Percentiles rank a stretch among this genome's conserved stretches.
Conservation (phyloP, 495 filamentous ascomycete genomes). For the Aspergillus sclerotioniger region DNA sequence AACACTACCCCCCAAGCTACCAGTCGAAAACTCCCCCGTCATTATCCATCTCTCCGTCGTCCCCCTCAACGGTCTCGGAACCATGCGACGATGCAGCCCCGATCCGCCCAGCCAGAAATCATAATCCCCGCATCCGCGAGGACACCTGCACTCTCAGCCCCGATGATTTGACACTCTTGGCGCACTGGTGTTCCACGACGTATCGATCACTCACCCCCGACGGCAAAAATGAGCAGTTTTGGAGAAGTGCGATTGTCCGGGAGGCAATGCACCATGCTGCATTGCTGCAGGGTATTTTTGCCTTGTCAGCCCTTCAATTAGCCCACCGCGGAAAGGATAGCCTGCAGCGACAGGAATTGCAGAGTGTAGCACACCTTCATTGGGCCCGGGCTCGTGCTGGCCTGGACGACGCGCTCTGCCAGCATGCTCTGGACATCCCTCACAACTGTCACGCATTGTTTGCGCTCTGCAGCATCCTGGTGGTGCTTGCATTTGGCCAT, state of each 20-base stretch:
- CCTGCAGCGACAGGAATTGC: neutral
- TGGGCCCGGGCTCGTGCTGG: too few relatives aligned
- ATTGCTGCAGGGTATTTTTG: neutral
- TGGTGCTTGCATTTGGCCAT: neutral
- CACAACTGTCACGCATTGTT: neutral
- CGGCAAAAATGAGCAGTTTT: neutral
- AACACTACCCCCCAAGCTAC: too few relatives aligned
- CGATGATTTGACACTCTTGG: neutral
- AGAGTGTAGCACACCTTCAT: neutral
- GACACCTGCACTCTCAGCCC: neutral
- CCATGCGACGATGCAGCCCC: too few relatives aligned
- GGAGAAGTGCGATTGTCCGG: neutral
- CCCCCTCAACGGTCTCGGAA: too few relatives aligned
- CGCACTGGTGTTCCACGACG: neutral
- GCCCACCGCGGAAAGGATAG: neutral
- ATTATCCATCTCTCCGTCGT: too few relatives aligned
- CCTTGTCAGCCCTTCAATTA: neutral
- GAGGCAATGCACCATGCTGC: neutral
- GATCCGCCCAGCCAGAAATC: too few relatives aligned
- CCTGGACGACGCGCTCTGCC: neutral
- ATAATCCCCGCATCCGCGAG: neutral
- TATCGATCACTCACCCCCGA: neutral
- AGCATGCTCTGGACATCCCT: neutral
- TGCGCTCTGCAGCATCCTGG: neutral
- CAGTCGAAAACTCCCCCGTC: too few relatives aligned